Conservation (phyloP, 352 stramenopile species). For the Phytophthora brassicae region DNA sequence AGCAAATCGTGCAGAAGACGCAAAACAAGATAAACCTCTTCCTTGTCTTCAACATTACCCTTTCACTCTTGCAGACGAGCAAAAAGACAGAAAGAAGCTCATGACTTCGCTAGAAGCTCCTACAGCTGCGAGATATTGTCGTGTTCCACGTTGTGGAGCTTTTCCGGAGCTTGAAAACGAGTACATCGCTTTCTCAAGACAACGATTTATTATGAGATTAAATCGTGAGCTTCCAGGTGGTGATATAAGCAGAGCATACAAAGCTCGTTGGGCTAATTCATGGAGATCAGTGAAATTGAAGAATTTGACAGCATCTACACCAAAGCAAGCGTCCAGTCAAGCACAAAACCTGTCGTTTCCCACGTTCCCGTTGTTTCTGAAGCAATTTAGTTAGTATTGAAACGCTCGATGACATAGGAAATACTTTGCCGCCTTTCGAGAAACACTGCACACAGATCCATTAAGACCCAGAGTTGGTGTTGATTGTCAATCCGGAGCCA, state of each 20-base stretch:
- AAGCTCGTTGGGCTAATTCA: slow-evolving; percentile 33
- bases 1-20: slow-evolving; percentile 47
- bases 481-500: slow-evolving; percentile 58
- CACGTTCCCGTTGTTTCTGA: slow-evolving; percentile 12
- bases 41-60: slow-evolving; percentile 17
- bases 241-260: slow-evolving; percentile 34
- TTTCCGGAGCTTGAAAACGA: slow-evolving; percentile 12
- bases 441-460: not conserved
- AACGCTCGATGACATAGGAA: slow-evolving; percentile 33
- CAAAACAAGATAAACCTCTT: slow-evolving; percentile 31
- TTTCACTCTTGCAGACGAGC: slow-evolving; percentile 28
- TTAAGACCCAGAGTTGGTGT: slow-evolving; percentile 7
- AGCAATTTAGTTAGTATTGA: slow-evolving; percentile 29
- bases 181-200: slow-evolving; percentile 29
- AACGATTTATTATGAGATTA: slow-evolving; percentile 20
- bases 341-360: slow-evolving; percentile 20
- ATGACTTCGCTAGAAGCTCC: slow-evolving; percentile 26
- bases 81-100: slow-evolving; percentile 21
- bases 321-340: slow-evolving; percentile 70
- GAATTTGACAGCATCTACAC: slow-evolving; percentile 31
- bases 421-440: slow-evolving; percentile 28
- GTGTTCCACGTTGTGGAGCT: slow-evolving; percentile 13
- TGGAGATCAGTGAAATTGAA: slow-evolving; percentile 52
- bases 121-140: slow-evolving; percentile 31
- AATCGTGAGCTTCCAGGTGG: slow-evolving; percentile 23